Base-by-base conservation (phyloP, 768 basidiomycete genomes). In the Rhizopogon rudus region DNA sequence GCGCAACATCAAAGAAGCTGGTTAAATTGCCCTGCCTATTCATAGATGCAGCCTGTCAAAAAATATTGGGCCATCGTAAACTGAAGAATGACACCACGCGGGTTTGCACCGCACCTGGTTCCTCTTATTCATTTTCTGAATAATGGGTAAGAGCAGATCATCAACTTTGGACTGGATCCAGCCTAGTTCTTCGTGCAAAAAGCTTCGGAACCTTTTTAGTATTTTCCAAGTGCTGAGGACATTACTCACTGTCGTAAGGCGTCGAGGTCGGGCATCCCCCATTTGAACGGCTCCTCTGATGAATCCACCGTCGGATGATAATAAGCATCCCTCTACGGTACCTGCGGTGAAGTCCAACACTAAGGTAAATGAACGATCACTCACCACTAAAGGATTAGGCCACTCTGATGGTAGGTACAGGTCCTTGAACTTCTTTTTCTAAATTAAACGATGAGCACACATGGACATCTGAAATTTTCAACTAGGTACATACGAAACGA, bases 191-290 rank as follows among this genome's bases (percentile, higher is more conserved):
- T 84, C 77, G 17, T 77, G 76, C 52, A 94, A 73, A 63, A 89
- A 90, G 45, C 88, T 91, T 61, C 1, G 20, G 22, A 43, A 50
- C 42, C 16, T 45, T 56, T 51, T 66, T 51, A 67, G 63, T 44
- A 49, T 46, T 42, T 31, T 31, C 53, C 33, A 40, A 3, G 52
- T 48, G 59, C 60, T 60, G 20, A 16, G 20, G 48, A 22, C 9
- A 44, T 55, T 51, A 73, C 83, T 53, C 67, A 95, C 92, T 79
- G 71, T 59, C 94, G 84, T 52, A 99, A 80, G 3, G 87, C 94
- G 65, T 97, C 93, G 2, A 99, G 81, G 67, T 98, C 97, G n/a
- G 95, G 93, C 58, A 94, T 74, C 4, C 92, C 94, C 96, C 96
- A 99, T 63, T 93, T 91, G 69, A 99, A 98, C 0, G 90, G 86